Evolutionary conservation across 2,329 filamentous ascomycete genomes (phyloP).

Genomic region (Magnaporthales sp.): DNA sequence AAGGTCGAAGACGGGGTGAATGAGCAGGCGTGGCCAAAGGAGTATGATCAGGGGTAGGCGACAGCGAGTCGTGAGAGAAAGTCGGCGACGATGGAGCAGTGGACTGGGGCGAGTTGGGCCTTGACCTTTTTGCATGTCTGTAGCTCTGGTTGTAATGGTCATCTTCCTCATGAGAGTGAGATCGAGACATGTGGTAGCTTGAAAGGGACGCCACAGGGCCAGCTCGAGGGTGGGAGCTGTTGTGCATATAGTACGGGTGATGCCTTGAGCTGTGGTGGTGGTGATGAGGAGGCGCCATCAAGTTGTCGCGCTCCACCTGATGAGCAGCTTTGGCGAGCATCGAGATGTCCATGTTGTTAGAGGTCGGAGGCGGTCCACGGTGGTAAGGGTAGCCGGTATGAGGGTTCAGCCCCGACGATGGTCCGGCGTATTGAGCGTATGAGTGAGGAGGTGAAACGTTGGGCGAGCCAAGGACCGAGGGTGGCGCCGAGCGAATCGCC

Average conservation of each 20-base stretch:
- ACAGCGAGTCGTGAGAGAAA: conserved; percentile 91
- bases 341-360: conserved; percentile 41
- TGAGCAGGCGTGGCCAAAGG: conserved; percentile 94
- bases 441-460: conserved; percentile 94
- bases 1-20: conserved; percentile 77
- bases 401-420: conserved; percentile 26
- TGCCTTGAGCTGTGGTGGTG: conserved; percentile 37
- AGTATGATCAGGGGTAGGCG: conserved; percentile 95
- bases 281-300: conserved; percentile 29
- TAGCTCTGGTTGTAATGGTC: conserved; percentile 64
- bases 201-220: conserved; percentile 67
- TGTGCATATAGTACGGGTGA: conserved; percentile 38
- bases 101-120: conserved; percentile 89
- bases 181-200: conserved; percentile 89
- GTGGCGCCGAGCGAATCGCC: conserved; percentile 80
- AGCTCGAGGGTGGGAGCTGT: conserved; percentile 19
- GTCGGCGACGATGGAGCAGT: conserved; percentile 94
- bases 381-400: conserved; percentile 6
- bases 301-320: conserved; percentile 52
- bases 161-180: conserved; percentile 76
- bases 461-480: conserved; percentile 80
- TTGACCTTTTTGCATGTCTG: conserved; percentile 75
- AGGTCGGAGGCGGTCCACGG: background rate
- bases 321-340: conserved; percentile 52
- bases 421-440: conserved; percentile 61